These are phyloP conservation scores for Sclerotinia trifoliorum DNA, from an alignment of 2,329 filamentous ascomycete species.

Conservation along the genomic window DNA sequence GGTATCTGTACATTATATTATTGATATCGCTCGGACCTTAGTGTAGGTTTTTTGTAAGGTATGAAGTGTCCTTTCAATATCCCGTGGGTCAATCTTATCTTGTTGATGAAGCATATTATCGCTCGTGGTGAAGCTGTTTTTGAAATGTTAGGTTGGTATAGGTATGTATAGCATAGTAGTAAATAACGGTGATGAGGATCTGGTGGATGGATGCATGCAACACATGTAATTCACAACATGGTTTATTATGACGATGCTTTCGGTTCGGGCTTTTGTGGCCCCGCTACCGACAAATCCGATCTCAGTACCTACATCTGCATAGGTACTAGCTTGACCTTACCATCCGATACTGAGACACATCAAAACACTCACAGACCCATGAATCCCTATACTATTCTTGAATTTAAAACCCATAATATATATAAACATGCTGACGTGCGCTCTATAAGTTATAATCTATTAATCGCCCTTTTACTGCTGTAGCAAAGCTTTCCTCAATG, in stretches of 20 bases:
- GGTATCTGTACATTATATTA: slow-evolving; percentile 7
- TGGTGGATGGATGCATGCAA: no score
- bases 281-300: background rate
- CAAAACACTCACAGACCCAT: background rate
- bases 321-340: no score
- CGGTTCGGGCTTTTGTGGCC: slow-evolving; percentile 6
- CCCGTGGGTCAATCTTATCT: slow-evolving; percentile 4
- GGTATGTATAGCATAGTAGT: background rate
- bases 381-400: background rate
- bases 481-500: background rate
- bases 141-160: background rate
- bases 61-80: slow-evolving; percentile 14
- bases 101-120: background rate
- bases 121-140: slow-evolving; percentile 5
- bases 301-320: no score
- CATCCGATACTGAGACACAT: background rate
- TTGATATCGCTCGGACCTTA: slow-evolving; percentile 14
- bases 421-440: background rate
- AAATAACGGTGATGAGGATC: background rate
- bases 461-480: background rate
- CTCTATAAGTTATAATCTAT: background rate
- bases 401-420: background rate
- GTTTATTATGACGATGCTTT: slow-evolving; percentile 1
- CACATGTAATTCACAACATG: background rate
- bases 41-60: background rate